Conservation (phyloP, 164 flowering plant species). For the Stephania yunnanensis region DNA sequence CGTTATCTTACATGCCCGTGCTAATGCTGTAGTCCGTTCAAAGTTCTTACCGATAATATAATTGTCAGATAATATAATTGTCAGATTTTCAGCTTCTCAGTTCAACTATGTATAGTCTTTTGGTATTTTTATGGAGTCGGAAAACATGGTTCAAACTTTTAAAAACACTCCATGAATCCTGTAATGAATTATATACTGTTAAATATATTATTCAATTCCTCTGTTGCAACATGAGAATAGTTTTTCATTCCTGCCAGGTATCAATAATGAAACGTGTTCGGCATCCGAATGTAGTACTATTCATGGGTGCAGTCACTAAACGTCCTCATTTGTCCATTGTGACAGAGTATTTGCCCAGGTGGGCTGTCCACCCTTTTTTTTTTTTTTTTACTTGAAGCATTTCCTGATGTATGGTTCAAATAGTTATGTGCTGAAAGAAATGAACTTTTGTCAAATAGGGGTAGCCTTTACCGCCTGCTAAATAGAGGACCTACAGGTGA, state of each 20-base stretch:
- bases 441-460: slow-evolving; percentile 43
- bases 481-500: slow-evolving; percentile 78
- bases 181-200: not conserved
- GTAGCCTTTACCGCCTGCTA: slow-evolving; percentile 81
- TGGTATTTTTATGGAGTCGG: not conserved
- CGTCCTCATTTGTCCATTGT: slow-evolving; percentile 89
- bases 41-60: not conserved
- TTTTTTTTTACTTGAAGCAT: slow-evolving; percentile 6
- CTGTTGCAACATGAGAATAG: not conserved
- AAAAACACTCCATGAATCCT: not conserved
- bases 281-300: slow-evolving; percentile 95
- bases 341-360: slow-evolving; percentile 94
- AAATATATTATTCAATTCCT: not conserved
- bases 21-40: not conserved
- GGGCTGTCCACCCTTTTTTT: slow-evolving; percentile 5
- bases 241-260: slow-evolving; percentile 45
- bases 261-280: slow-evolving; percentile 96
- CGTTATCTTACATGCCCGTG: not conserved
- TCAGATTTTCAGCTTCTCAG: not conserved
- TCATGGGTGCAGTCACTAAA: slow-evolving; percentile 98
- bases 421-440: not conserved
- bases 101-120: not conserved
- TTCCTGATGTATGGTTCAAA: not conserved
- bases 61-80: not conserved
- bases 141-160: not conserved